These are phyloP conservation scores for Pyricularia grisea DNA, from an alignment of 2,329 filamentous ascomycete species.

Conservation along the genomic window DNA sequence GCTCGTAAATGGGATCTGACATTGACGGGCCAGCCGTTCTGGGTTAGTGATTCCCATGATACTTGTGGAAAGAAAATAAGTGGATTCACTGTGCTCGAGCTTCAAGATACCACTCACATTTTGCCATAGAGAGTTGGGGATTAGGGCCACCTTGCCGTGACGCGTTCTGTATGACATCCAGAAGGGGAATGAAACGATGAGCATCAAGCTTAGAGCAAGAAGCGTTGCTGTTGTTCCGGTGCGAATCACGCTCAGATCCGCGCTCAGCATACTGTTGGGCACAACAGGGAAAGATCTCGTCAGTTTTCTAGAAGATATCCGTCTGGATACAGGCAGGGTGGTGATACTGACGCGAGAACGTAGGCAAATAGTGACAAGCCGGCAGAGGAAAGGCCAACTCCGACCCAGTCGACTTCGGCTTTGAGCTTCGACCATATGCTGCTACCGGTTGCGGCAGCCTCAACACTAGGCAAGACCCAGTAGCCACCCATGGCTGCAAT, in stretches of 20 bases:
- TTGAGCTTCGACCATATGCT: slow-evolving; percentile 14
- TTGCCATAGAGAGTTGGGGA: slow-evolving; percentile 54
- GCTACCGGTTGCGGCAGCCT: slow-evolving; percentile 1
- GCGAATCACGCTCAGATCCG: slow-evolving; percentile 5
- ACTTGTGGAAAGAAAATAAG: background rate
- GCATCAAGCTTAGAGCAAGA: slow-evolving; percentile 29
- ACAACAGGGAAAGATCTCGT: background rate
- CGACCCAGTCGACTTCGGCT: slow-evolving; percentile 44
- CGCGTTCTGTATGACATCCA: slow-evolving; percentile 44
- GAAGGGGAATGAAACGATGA: slow-evolving; percentile 37
- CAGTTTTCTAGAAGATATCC: background rate
- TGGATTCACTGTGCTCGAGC: background rate
- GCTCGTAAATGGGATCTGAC: slow-evolving; percentile 35
- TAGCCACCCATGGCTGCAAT: slow-evolving; percentile 23
- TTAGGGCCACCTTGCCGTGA: slow-evolving; percentile 39
- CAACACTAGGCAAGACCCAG: slow-evolving; percentile 23
- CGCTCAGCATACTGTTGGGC: slow-evolving; percentile 1
- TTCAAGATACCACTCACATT: slow-evolving; percentile 21
- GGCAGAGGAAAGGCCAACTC: slow-evolving; percentile 34
- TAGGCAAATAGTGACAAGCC: slow-evolving; percentile 41
- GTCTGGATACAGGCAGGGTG: slow-evolving; percentile 12
- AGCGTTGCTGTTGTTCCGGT: slow-evolving; percentile 32
- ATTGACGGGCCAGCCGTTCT: background rate
- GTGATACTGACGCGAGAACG: slow-evolving; percentile 29
- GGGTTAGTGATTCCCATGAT: background rate